phyloP scores from a whole-genome alignment of 2,329 filamentous ascomycete species.

The Lasiodiplodia gonubiensis region DNA sequence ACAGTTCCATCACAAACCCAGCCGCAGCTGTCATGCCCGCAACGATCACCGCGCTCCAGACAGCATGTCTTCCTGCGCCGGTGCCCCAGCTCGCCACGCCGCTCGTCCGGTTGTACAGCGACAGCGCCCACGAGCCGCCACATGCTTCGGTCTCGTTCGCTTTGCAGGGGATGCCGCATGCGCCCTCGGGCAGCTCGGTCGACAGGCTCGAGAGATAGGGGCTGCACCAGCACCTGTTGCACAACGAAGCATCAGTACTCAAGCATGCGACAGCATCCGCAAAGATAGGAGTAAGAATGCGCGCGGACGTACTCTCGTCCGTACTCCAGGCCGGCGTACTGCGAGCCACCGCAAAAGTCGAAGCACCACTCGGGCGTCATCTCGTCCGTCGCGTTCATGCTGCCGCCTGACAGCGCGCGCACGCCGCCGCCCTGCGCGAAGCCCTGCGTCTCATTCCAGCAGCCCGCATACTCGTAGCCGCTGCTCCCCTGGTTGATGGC shows the following conservation, averaged over 20 bases:
- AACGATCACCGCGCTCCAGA: constrained; percentile 8
- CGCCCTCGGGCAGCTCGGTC: constrained; percentile 6
- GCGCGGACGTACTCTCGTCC: constrained; percentile 17
- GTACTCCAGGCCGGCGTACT: constrained; percentile 26
- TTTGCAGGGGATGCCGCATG: constrained; percentile 19
- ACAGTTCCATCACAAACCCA: not conserved
- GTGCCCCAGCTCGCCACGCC: not conserved
- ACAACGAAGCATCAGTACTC: not conserved
- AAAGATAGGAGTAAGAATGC: not conserved
- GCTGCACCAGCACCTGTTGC: constrained; percentile 21
- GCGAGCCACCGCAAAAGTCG: constrained; percentile 1
- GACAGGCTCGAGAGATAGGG: constrained; percentile 20
- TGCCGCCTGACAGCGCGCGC: constrained; percentile 23
- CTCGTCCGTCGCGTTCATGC: constrained; percentile 10
- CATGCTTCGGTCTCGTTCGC: constrained; percentile 15
- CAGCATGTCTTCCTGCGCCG: not conserved
- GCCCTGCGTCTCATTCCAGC: constrained; percentile 27
- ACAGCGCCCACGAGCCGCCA: constrained; percentile 24
- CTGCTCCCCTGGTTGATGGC: constrained; percentile 4
- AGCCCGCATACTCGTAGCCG: constrained; percentile 22
- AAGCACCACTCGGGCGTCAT: constrained; percentile 20
- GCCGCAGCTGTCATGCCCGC: not conserved
- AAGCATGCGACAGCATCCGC: no score
- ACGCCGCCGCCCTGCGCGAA: constrained; percentile 11
- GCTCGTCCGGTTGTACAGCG: constrained; percentile 24